Percentiles rank a stretch among this genome's conserved stretches.
Evolutionary conservation across 2,329 filamentous ascomycete species (phyloP).

Genomic region (Aspergillus sp.): DNA sequence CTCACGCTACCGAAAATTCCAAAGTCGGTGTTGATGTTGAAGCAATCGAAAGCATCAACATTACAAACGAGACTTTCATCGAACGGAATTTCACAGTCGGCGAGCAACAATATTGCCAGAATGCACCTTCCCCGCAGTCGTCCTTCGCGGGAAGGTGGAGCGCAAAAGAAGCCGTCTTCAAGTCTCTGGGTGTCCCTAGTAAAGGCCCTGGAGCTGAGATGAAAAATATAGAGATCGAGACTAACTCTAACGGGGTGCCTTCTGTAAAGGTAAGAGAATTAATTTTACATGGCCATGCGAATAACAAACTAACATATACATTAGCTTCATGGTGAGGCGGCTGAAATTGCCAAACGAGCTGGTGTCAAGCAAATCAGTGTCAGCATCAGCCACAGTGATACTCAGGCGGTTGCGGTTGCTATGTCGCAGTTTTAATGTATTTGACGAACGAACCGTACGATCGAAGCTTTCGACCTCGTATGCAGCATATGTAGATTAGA

Average conservation of each 20-base stretch:
- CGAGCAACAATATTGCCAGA: slow-evolving; percentile 84
- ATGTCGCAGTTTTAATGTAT: slow-evolving; percentile 68
- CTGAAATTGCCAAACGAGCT: slow-evolving; percentile 77
- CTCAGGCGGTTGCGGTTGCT: slow-evolving; percentile 91
- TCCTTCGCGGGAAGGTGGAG: slow-evolving; percentile 96
- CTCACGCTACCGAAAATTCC: slow-evolving; percentile 62
- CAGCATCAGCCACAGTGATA: slow-evolving; percentile 94
- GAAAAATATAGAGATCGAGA: slow-evolving; percentile 91
- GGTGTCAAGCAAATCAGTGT: slow-evolving; percentile 87
- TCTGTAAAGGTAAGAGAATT: slow-evolving; percentile 71
- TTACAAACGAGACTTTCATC: slow-evolving; percentile 90
- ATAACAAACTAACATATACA: slow-evolving; percentile 30
- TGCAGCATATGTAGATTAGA: slow-evolving; percentile 8
- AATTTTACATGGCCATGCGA: slow-evolving; percentile 10
- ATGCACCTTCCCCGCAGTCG: slow-evolving; percentile 75
- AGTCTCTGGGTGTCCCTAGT: slow-evolving; percentile 84
- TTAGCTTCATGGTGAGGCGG: slow-evolving; percentile 83
- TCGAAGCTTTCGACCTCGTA: slow-evolving; percentile 6
- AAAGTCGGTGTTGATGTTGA: slow-evolving; percentile 95
- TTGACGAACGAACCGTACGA: slow-evolving; percentile 5
- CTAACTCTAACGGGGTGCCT: slow-evolving; percentile 78
- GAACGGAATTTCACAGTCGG: slow-evolving; percentile 87
- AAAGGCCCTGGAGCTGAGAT: slow-evolving; percentile 85
- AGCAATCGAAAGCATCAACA: slow-evolving; percentile 81
- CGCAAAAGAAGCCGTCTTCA: slow-evolving; percentile 98